Evolutionary conservation across 768 basidiomycete species (phyloP).

Genomic region (Megacollybia marginata): DNA sequence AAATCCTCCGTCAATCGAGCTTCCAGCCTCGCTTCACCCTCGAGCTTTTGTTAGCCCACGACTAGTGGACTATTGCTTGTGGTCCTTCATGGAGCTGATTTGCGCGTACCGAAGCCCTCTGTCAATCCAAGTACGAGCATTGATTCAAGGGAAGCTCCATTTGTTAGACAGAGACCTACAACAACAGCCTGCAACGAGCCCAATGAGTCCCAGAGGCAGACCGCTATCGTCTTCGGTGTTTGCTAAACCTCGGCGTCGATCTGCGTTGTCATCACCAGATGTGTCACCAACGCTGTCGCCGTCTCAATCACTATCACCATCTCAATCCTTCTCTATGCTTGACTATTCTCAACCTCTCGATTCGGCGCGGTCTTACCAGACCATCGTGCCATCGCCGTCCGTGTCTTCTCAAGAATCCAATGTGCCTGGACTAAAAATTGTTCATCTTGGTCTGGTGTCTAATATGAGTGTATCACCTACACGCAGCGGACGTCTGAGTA

Average conservation of each 20-base stretch:
- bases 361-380: no score
- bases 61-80: conserved; percentile 62
- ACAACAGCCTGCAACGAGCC: conserved; percentile 13
- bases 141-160: conserved; percentile 57
- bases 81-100: conserved; percentile 65
- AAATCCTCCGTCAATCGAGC: conserved; percentile 20
- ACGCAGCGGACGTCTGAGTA: conserved; percentile 12
- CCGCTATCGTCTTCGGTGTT: conserved; percentile 47
- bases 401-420: background rate
- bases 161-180: conserved; percentile 45
- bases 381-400: no score
- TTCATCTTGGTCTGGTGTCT: conserved; percentile 53
- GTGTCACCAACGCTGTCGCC: conserved; percentile 30
- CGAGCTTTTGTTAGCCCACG: conserved; percentile 35
- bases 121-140: conserved; percentile 55
- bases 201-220: conserved; percentile 23
- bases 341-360: background rate
- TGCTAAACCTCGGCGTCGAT: conserved; percentile 45
- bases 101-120: conserved; percentile 59
- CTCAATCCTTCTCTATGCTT: no score
- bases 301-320: background rate
- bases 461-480: conserved; percentile 18
- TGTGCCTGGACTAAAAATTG: conserved; percentile 23
- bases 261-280: conserved; percentile 37
- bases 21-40: conserved; percentile 14